Percentiles rank a stretch among this genome's conserved stretches.
phyloP scores from a whole-genome alignment of 257 asterid species.

The Penstemon eatonii region DNA sequence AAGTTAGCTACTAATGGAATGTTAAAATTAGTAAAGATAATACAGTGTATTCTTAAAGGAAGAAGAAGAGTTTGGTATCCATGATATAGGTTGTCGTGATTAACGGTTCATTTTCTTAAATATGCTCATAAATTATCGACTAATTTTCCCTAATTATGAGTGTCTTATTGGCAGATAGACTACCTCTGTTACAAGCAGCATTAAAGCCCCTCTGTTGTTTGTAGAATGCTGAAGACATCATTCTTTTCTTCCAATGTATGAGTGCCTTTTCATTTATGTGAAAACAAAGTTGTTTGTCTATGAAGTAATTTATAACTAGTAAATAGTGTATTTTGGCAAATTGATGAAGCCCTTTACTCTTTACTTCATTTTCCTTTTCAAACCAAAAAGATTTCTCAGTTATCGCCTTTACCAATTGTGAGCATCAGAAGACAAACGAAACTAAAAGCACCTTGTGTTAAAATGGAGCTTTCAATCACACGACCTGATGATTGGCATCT shows the following conservation, averaged over 20 bases:
- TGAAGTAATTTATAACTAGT: background rate
- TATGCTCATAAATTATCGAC: too few relatives aligned
- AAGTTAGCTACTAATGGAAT: too few relatives aligned
- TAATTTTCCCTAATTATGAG: background rate
- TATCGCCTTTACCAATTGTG: constrained; percentile 26
- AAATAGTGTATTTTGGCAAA: background rate
- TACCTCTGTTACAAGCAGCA: background rate
- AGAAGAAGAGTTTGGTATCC: too few relatives aligned
- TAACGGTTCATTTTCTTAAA: too few relatives aligned
- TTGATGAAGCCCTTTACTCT: background rate
- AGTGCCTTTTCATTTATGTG: constrained; percentile 7
- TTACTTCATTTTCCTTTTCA: constrained; percentile 11
- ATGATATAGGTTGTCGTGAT: too few relatives aligned
- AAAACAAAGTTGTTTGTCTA: background rate
- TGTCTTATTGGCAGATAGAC: constrained; percentile 2
- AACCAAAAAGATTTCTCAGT: constrained; percentile 28
- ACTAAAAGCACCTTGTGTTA: constrained; percentile 35
- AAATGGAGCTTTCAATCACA: constrained; percentile 74
- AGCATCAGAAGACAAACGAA: constrained; percentile 36
- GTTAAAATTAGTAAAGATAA: too few relatives aligned
- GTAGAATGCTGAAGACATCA: constrained; percentile 42
- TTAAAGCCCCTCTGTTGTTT: constrained; percentile 16
- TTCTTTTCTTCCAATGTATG: constrained; percentile 36
- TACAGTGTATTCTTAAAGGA: too few relatives aligned
- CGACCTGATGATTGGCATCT: constrained; percentile 99